Evolutionary conservation across 805 yeast species (phyloP), one percentile per base, ranked within the genome.

Genomic region (Candida ortonii): DNA sequence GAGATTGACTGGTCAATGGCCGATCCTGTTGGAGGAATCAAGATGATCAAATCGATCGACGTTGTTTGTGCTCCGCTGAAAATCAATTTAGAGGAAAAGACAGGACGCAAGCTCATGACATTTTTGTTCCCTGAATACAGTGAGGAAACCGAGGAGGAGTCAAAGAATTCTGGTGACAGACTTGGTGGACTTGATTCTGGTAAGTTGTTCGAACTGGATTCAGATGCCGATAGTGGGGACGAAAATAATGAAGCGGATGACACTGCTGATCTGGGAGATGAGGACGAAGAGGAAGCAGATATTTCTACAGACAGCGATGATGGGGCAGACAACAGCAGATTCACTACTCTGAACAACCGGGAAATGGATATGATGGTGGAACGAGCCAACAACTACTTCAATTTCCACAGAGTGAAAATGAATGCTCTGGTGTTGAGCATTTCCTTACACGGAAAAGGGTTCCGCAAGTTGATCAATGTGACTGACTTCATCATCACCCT

Each of bases 11-110:
- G 97, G 97, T 72, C 76, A n/a, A 75, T 84, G 79, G 73, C 82
- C 33, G 76, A 74, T 35, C 87, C 95, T 0, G 82, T 90, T 36
- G 97, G 96, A 20, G 97, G 97, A 8, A 87, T 89, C 32, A 73
- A 84, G n/a, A 79, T 89, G 16, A 67, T 89, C 61, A 78, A 77
- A 39, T 64, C 71, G 32, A 79, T 86, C 16, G 74, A 74, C 22
- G 65, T 85, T 13, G 57, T 62, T 2, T 56, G 86, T 12, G 70
- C 73, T 33, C 96, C 96, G 1, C 49, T 89, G 41, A 76, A 75
- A 40, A 48, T 90, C 3, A 83, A 80, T 44, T 55, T 90, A 23
- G 97, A 89, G 41, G 84, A 82, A 44, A 65, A 62, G 1, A 76
- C 89, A 0, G 81, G 88, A 1, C 71, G 70, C 24, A 73, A 70